Evolutionary conservation across 2,329 filamentous ascomycete genomes (phyloP).

Genomic region (Fusarium tuaranense): DNA sequence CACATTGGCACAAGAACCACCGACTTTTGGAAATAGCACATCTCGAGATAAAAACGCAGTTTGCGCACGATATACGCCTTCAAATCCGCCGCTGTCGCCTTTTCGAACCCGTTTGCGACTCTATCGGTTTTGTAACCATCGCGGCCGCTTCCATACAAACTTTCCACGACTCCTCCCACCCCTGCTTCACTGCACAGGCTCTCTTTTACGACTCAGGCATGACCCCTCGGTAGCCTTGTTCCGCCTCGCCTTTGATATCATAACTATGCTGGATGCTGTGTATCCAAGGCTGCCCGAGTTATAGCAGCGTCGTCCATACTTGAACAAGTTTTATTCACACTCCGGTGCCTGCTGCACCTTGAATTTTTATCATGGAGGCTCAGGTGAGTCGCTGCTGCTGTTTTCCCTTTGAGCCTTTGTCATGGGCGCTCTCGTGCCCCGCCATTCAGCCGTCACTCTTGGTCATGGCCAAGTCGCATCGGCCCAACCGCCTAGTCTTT

Average conservation of each 20-base stretch:
- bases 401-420: constrained; percentile 23
- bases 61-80: constrained; percentile 32
- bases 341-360: constrained; percentile 29
- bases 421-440: constrained; percentile 46
- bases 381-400: constrained; percentile 53
- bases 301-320: constrained; percentile 54
- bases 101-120: constrained; percentile 7
- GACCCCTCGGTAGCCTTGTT: constrained; percentile 56
- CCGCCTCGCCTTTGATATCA: constrained; percentile 47
- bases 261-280: constrained; percentile 58
- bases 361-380: constrained; percentile 57
- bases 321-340: constrained; percentile 10
- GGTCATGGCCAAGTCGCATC: constrained; percentile 35
- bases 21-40: constrained; percentile 54
- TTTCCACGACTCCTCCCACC: constrained; percentile 21
- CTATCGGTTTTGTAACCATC: neutral
- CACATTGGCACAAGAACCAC: constrained; percentile 55
- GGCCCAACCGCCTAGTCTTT: constrained; percentile 33
- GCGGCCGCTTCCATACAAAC: constrained; percentile 10
- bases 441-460: constrained; percentile 42
- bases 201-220: constrained; percentile 49
- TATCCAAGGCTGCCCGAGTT: constrained; percentile 56
- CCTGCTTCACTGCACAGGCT: constrained; percentile 24
- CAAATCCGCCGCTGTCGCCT: constrained; percentile 33
- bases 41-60: constrained; percentile 53